Percentiles rank a stretch among this genome's conserved stretches.
Evolutionary conservation across 2,329 filamentous ascomycete species (phyloP).

Genomic region (Polytolypa hystricis): DNA sequence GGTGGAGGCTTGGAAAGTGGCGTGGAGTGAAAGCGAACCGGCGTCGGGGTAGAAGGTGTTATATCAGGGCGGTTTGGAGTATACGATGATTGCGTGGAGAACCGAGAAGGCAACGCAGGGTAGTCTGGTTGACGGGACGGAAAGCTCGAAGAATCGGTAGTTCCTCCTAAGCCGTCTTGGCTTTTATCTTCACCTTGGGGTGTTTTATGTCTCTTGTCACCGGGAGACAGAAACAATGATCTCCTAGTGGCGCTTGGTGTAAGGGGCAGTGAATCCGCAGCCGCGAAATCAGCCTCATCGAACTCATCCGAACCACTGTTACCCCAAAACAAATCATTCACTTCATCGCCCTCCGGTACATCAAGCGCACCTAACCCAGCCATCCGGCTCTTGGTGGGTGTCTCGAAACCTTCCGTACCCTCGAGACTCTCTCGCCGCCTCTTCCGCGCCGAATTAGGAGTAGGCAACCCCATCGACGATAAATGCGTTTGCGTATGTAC

Average conservation of each 20-base stretch:
- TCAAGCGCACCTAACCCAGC: neutral
- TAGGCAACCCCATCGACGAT: slow-evolving; percentile 22
- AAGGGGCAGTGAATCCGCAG: too few species aligned
- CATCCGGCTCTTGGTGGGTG: slow-evolving; percentile 17
- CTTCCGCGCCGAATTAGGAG: slow-evolving; percentile 23
- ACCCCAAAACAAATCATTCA: neutral
- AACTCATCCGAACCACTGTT: neutral
- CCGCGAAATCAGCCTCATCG: too few species aligned
- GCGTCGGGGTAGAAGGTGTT: slow-evolving; percentile 13
- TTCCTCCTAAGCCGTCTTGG: too few species aligned
- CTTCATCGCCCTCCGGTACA: neutral
- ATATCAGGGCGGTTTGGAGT: slow-evolving; percentile 1
- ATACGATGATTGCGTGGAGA: too few species aligned
- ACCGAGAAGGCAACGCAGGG: too few species aligned
- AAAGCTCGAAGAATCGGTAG: too few species aligned
- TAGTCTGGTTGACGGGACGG: too few species aligned
- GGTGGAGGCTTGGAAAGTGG: slow-evolving; percentile 19
- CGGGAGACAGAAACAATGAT: too few species aligned
- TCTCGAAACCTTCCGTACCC: slow-evolving; percentile 4
- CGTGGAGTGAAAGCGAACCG: slow-evolving; percentile 6
- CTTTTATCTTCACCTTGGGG: too few species aligned
- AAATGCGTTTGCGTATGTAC: too few species aligned
- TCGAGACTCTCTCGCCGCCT: slow-evolving; percentile 9
- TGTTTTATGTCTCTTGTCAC: too few species aligned
- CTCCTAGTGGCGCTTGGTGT: too few species aligned